Conservation (phyloP, 2,329 filamentous ascomycete genomes). For the Cryphonectria carpinicola region DNA sequence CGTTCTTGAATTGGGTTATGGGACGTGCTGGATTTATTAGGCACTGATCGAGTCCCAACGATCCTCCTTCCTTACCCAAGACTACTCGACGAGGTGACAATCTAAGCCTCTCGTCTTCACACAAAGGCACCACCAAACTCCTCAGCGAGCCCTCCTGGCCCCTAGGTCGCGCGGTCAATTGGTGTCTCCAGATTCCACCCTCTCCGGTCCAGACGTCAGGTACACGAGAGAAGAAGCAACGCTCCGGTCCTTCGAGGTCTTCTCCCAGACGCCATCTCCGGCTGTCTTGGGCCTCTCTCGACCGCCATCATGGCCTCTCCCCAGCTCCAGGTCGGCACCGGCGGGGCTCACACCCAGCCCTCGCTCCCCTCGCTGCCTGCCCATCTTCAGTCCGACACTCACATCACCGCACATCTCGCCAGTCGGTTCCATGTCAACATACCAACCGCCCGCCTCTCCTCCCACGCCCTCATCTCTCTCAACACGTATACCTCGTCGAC, state of each 20-base stretch:
- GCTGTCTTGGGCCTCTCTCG: constrained; percentile 32
- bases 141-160: background rate
- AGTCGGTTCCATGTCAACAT: constrained; percentile 90
- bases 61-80: background rate
- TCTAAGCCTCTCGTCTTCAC: background rate
- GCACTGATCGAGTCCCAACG: background rate
- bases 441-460: constrained; percentile 86
- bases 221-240: background rate
- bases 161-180: background rate
- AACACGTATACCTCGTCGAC: constrained; percentile 93
- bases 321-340: constrained; percentile 53
- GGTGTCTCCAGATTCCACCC: constrained; percentile 7
- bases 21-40: background rate
- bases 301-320: constrained; percentile 59
- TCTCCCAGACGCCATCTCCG: constrained; percentile 33
- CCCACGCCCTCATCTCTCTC: constrained; percentile 86
- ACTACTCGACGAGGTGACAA: background rate
- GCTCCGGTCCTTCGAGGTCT: constrained; percentile 3
- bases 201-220: background rate
- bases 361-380: constrained; percentile 87
- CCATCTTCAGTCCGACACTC: constrained; percentile 69
- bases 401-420: constrained; percentile 80
- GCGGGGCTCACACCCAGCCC: constrained; percentile 74
- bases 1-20: background rate
- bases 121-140: background rate